These are phyloP conservation scores for Candida pini DNA, from an alignment of 805 yeast genomes.

Conservation along the genomic window DNA sequence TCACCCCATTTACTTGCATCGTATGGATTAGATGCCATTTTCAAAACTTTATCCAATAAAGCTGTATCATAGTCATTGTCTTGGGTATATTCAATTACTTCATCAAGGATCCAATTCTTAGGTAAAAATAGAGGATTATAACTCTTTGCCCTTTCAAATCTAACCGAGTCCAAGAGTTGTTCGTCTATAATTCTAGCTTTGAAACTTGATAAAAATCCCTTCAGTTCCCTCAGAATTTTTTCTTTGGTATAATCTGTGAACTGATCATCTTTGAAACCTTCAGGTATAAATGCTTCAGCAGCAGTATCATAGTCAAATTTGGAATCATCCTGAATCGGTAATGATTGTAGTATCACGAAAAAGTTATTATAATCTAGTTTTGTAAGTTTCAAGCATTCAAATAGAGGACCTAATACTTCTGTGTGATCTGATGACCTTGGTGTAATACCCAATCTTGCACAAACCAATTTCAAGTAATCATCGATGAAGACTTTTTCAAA, in stretches of 20 bases:
- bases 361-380: conserved; percentile 77
- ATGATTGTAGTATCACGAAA: conserved; percentile 57
- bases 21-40: conserved; percentile 75
- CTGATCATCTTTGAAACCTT: conserved; percentile 20
- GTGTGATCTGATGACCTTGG: conserved; percentile 35
- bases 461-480: conserved; percentile 52
- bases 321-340: conserved; percentile 27
- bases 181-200: conserved; percentile 32
- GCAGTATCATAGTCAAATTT: conserved; percentile 27
- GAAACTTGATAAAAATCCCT: conserved; percentile 50
- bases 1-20: conserved; percentile 63
- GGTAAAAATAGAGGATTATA: conserved; percentile 80
- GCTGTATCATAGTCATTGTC: conserved; percentile 47
- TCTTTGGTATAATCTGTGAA: conserved; percentile 25
- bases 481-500: conserved; percentile 59
- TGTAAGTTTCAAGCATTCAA: conserved; percentile 54
- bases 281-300: conserved; percentile 25
- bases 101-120: conserved; percentile 79
- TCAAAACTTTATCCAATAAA: conserved; percentile 53
- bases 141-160: conserved; percentile 36
- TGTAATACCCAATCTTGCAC: conserved; percentile 63
- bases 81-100: conserved; percentile 58
- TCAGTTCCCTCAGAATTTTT: conserved; percentile 36
- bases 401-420: conserved; percentile 50
- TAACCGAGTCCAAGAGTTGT: conserved; percentile 30